Base-by-base conservation (phyloP, 2,329 filamentous ascomycete species). In the Beauveria caledonica region DNA sequence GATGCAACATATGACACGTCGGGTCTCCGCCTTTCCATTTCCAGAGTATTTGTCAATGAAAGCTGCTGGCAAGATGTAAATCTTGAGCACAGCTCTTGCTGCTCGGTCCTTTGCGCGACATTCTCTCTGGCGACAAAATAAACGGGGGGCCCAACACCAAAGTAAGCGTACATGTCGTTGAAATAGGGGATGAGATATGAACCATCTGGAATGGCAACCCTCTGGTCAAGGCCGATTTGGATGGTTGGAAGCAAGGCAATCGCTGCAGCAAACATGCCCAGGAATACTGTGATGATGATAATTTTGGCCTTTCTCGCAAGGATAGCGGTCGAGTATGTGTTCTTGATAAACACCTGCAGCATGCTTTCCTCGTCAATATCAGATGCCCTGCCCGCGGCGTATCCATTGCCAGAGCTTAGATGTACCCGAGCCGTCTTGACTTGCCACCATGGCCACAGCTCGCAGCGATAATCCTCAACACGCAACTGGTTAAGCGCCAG, bases 101-200 rank as follows among this genome's bases (percentile, higher is more conserved):
- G 95, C 63, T 90, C 84, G 39, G 77, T 69, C 36, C 91, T 82
- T 63, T 89, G 76, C 0, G 93, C 95, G 17, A 87, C 81, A 67
- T 97, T 94, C 53, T 88, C 83, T 21, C 87, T 85, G 3, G 92
- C 91, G 50, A 99, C 91, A 72, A 99, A 99, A 73, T 97, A 99
- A 8, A 99, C 92, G 0, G 94, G 94, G 53, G 94, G 93, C 0
- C 94, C 95, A 17, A 86, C 87, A 63, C 92, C 89, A 67, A 97
- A 88, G 71, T 99, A 99, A 62, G 86, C 86, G 71, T 97, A 96
- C 33, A 99, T 78, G 71, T 99, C 94, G 69, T 97, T 92, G 75
- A 99, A 99, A 73, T 96, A 99, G 10, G 89, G 85, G 63, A 99
- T 96, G 55, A 99, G 79, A 71, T 99, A 99, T 1, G 93, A 97